phyloP scores from a whole-genome alignment of 192 early-diverging fungal species.

The Mortierella hygrophila region DNA sequence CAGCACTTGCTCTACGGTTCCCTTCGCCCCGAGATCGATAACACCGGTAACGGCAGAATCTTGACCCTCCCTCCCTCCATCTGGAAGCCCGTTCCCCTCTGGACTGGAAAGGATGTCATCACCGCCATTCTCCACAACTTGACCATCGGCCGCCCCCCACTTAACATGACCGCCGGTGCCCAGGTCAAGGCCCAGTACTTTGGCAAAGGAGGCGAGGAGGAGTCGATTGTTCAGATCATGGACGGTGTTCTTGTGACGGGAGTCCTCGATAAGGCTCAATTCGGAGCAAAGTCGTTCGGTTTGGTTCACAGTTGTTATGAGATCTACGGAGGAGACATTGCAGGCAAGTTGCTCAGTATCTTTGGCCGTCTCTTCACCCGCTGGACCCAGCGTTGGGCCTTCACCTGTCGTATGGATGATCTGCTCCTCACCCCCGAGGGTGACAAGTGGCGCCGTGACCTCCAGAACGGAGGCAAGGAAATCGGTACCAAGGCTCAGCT shows the following conservation, averaged over 20 bases:
- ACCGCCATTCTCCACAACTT: conserved; percentile 95
- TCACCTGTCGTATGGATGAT: conserved; percentile 99
- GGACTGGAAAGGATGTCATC: conserved; percentile 99
- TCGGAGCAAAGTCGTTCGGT: conserved; percentile 93
- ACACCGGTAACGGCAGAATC: conserved; percentile 80
- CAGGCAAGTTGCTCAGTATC: conserved; percentile 92
- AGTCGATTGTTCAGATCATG: conserved; percentile 88
- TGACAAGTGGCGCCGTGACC: conserved; percentile 78
- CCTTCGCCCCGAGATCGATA: conserved; percentile 82
- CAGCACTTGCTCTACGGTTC: conserved; percentile 94
- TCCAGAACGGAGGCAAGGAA: conserved; percentile 71
- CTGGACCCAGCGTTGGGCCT: conserved; percentile 91
- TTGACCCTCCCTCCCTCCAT: conserved; percentile 90
- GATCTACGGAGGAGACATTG: conserved; percentile 89
- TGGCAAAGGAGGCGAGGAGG: conserved; percentile 83
- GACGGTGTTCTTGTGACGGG: conserved; percentile 93
- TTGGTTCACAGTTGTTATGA: conserved; percentile 97
- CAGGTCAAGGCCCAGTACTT: conserved; percentile 89
- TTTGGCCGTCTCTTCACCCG: conserved; percentile 91
- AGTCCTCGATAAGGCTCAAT: conserved; percentile 97
- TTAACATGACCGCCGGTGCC: conserved; percentile 91
- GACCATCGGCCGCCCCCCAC: conserved; percentile 76
- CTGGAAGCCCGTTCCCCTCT: conserved; percentile 85
- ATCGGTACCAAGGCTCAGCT: conserved; percentile 80
- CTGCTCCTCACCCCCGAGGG: conserved; percentile 88